Conservation (phyloP, 2,329 filamentous ascomycete genomes). For the Niveomyces coronatus region DNA sequence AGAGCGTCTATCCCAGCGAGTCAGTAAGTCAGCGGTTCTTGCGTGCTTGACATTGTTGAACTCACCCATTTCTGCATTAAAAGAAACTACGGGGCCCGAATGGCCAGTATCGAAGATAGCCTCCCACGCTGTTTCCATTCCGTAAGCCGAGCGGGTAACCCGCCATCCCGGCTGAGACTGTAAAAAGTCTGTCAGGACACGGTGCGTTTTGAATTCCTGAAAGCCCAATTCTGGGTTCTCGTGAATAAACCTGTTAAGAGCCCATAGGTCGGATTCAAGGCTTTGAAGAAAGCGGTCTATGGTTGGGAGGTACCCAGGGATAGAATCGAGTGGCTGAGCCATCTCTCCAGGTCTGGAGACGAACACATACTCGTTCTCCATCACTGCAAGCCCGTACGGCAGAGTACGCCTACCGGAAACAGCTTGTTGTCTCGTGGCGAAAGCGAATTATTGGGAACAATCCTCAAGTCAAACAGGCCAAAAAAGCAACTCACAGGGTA, state of each 20-base stretch:
- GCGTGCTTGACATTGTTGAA: neutral
- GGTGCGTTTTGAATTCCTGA: slow-evolving; percentile 31
- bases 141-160: slow-evolving; percentile 30
- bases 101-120: slow-evolving; percentile 28
- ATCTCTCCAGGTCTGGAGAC: slow-evolving; percentile 4
- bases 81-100: slow-evolving; percentile 28
- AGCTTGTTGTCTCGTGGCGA: too few relatives aligned
- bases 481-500: too few relatives aligned
- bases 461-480: too few relatives aligned
- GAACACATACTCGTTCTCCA: slow-evolving; percentile 10
- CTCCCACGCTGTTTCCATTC: slow-evolving; percentile 33
- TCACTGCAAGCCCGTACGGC: too few relatives aligned
- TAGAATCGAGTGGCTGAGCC: neutral
- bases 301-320: slow-evolving; percentile 18
- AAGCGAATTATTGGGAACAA: too few relatives aligned
- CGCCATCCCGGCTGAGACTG: slow-evolving; percentile 23
- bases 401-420: too few relatives aligned
- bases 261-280: slow-evolving; percentile 19
- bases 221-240: slow-evolving; percentile 33
- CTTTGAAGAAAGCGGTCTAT: slow-evolving; percentile 16
- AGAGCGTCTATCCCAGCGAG: slow-evolving; percentile 29
- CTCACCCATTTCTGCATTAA: slow-evolving; percentile 29
- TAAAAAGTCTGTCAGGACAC: slow-evolving; percentile 28
- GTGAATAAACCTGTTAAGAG: slow-evolving; percentile 30
- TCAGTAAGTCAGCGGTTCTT: neutral